A percentile compares a stretch with the other conserved stretches of the same genome.
phyloP scores from a whole-genome alignment of 257 asterid species.

The Solanum raphanifolium region DNA sequence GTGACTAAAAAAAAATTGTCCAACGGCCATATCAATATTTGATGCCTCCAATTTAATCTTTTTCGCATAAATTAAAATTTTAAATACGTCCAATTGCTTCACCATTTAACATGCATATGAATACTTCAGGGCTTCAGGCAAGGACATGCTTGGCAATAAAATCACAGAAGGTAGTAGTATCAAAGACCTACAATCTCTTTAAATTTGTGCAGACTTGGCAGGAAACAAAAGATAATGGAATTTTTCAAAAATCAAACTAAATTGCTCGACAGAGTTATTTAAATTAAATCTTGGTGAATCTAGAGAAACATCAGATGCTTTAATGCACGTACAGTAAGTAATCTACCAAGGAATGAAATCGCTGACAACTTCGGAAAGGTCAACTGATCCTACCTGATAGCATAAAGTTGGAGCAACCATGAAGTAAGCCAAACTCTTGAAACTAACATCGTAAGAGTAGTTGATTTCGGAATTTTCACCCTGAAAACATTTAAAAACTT shows the following conservation, averaged over 20 bases:
- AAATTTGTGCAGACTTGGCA: neutral
- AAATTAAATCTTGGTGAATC: neutral
- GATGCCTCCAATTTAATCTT: neutral
- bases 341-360: neutral
- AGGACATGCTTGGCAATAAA: neutral
- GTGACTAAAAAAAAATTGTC: neutral
- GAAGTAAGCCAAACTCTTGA: constrained; percentile 78
- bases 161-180: neutral
- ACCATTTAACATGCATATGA: neutral
- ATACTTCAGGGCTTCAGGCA: neutral
- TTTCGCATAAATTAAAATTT: neutral
- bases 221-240: neutral
- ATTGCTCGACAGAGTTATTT: neutral
- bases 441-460: constrained; percentile 45
- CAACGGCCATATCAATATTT: neutral
- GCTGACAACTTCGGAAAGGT: neutral
- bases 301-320: neutral
- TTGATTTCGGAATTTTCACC: constrained; percentile 49
- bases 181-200: neutral
- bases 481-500: constrained; percentile 24
- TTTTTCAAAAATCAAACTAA: neutral
- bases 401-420: constrained; percentile 95
- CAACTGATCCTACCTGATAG: constrained; percentile 60
- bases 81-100: neutral
- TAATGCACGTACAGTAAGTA: neutral